These are phyloP conservation scores for Onygenales sp. DNA, from an alignment of 2,329 filamentous ascomycete genomes.

Conservation along the genomic window DNA sequence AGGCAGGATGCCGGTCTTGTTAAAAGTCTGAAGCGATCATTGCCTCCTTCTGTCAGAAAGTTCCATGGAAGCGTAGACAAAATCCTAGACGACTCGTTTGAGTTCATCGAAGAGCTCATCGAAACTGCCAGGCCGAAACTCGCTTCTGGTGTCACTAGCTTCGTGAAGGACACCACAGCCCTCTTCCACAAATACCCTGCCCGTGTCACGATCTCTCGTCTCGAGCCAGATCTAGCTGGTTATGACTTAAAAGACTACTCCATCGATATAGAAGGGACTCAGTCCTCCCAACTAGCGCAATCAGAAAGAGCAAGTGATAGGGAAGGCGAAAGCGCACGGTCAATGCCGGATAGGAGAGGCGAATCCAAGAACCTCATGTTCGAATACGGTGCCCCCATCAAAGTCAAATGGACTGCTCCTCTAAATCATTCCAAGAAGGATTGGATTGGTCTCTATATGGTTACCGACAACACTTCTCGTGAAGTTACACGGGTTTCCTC, in stretches of 20 bases:
- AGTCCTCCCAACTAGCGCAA: slow-evolving; percentile 41
- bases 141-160: slow-evolving; percentile 72
- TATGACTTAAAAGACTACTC: slow-evolving; percentile 72
- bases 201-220: slow-evolving; percentile 69
- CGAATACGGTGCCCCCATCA: slow-evolving; percentile 83
- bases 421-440: slow-evolving; percentile 80
- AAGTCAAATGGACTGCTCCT: slow-evolving; percentile 82
- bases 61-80: slow-evolving; percentile 80
- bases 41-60: slow-evolving; percentile 73
- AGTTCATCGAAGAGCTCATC: slow-evolving; percentile 85
- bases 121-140: slow-evolving; percentile 79
- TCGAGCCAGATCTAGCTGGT: slow-evolving; percentile 71
- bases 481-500: slow-evolving; percentile 77
- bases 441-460: slow-evolving; percentile 94
- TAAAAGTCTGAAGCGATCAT: slow-evolving; percentile 76
- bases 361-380: slow-evolving; percentile 67
- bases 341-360: slow-evolving; percentile 50
- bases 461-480: slow-evolving; percentile 82
- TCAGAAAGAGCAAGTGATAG: slow-evolving; percentile 59
- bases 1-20: slow-evolving; percentile 83
- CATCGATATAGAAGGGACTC: slow-evolving; percentile 61
- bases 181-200: slow-evolving; percentile 85
- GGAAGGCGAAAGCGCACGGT: slow-evolving; percentile 61
- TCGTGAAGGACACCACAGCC: slow-evolving; percentile 78
- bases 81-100: slow-evolving; percentile 74